phyloP scores from a whole-genome alignment of 768 basidiomycete genomes.

The Plicaturopsis crispa region DNA sequence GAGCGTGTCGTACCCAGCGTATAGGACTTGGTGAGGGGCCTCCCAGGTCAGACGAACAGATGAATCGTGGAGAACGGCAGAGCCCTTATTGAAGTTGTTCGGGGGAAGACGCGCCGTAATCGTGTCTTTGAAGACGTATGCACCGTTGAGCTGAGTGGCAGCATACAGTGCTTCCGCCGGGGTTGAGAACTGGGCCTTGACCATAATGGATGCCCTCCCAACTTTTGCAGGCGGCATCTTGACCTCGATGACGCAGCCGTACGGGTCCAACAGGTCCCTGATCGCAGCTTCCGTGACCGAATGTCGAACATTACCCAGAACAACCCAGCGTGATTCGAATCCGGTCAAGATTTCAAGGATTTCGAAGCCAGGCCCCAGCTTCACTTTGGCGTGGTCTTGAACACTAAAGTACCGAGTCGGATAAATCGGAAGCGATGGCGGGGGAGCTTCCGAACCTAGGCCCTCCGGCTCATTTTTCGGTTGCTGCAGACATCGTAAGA shows the following conservation, averaged over 20 bases:
- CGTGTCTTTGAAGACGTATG: conserved; percentile 24
- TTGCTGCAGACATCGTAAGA: neutral
- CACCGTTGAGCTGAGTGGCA: conserved; percentile 40
- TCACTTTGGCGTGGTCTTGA: conserved; percentile 48
- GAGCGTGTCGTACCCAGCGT: conserved; percentile 50
- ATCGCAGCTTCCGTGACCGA: conserved; percentile 27
- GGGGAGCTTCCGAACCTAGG: neutral
- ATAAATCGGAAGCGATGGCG: neutral
- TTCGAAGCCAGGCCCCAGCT: conserved; percentile 52
- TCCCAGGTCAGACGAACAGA: conserved; percentile 55
- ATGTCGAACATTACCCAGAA: conserved; percentile 42
- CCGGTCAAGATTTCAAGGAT: conserved; percentile 52
- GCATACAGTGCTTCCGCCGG: conserved; percentile 47
- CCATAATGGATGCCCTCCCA: conserved; percentile 17
- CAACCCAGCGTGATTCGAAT: conserved; percentile 61
- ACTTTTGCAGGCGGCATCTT: conserved; percentile 17
- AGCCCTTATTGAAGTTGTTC: conserved; percentile 24
- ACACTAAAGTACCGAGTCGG: conserved; percentile 20
- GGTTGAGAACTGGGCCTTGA: conserved; percentile 40
- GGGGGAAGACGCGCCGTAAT: conserved; percentile 41
- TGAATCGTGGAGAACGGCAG: conserved; percentile 40
- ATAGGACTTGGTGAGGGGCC: conserved; percentile 47
- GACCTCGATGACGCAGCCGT: conserved; percentile 39
- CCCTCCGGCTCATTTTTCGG: neutral
- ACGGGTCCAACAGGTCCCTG: conserved; percentile 28